Evolutionary conservation across 2,329 filamentous ascomycete genomes (phyloP).

Genomic region (Fusarium sp.): DNA sequence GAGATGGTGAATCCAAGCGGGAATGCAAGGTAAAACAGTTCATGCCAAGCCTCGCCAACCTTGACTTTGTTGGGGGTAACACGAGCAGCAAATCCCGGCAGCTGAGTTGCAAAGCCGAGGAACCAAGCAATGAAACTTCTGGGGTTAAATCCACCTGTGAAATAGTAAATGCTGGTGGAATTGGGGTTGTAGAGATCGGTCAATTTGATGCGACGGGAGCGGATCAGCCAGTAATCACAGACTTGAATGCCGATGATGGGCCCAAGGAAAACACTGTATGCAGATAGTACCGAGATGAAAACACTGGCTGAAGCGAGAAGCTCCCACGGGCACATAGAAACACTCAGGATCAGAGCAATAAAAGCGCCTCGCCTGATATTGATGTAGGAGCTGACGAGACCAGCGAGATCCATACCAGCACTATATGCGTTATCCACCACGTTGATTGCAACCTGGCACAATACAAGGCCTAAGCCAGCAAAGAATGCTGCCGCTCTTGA

Average conservation of each 20-base stretch:
- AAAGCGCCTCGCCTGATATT: background rate
- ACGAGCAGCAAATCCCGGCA: background rate
- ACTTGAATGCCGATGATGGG: background rate
- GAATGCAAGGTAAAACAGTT: background rate
- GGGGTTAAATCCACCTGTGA: background rate
- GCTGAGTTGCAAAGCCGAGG: background rate
- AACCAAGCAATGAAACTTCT: background rate
- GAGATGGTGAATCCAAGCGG: rapidly evolving
- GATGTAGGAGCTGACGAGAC: background rate
- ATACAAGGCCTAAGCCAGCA: background rate
- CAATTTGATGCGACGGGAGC: background rate
- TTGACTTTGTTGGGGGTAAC: background rate
- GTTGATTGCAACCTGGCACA: background rate
- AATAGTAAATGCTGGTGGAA: background rate
- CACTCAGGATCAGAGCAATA: background rate
- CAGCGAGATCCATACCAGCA: background rate
- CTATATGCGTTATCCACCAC: background rate
- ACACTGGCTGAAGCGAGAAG: background rate
- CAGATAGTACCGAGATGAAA: background rate
- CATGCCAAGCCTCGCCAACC: background rate
- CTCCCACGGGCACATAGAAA: background rate
- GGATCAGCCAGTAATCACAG: background rate
- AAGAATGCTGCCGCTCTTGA: background rate
- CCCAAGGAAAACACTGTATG: background rate
- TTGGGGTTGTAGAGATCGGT: background rate